Conservation (phyloP, 2,329 filamentous ascomycete genomes). For the Pyricularia sp. region DNA sequence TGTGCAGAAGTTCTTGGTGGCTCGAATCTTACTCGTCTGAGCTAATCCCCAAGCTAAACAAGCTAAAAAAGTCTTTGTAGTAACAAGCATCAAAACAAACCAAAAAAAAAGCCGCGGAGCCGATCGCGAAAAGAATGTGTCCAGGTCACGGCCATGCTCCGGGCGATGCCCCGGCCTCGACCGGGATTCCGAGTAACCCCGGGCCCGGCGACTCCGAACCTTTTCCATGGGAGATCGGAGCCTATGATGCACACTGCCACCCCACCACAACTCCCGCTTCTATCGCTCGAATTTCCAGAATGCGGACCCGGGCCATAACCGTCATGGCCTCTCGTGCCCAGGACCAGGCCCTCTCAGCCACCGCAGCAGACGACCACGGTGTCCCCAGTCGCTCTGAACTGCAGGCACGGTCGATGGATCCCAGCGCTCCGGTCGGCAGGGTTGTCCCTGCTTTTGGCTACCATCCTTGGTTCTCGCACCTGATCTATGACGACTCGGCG, state of each 20-base stretch:
- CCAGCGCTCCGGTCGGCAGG: conserved; percentile 6
- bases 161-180: not conserved
- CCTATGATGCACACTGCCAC: conserved; percentile 77
- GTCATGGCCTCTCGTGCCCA: conserved; percentile 70
- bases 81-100: no score
- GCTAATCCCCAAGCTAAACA: not conserved
- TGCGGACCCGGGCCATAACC: conserved; percentile 58
- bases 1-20: not conserved
- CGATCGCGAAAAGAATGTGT: not conserved
- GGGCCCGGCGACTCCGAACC: conserved; percentile 13
- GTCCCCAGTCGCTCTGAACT: conserved; percentile 23
- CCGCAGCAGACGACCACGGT: conserved; percentile 45
- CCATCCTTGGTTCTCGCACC: conserved; percentile 81
- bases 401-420: not conserved
- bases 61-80: not conserved
- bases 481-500: conserved; percentile 54
- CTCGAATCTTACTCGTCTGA: not conserved
- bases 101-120: not conserved
- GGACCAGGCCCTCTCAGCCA: conserved; percentile 64
- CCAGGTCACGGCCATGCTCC: not conserved
- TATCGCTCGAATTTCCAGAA: conserved; percentile 46
- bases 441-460: conserved; percentile 69
- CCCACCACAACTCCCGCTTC: conserved; percentile 68
- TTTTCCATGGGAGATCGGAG: conserved; percentile 62
- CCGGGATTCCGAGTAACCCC: not conserved